Evolutionary conservation across 345 rosid genomes (phyloP), one percentile per base, ranked within the genome.

Genomic region (Salix caprea): DNA sequence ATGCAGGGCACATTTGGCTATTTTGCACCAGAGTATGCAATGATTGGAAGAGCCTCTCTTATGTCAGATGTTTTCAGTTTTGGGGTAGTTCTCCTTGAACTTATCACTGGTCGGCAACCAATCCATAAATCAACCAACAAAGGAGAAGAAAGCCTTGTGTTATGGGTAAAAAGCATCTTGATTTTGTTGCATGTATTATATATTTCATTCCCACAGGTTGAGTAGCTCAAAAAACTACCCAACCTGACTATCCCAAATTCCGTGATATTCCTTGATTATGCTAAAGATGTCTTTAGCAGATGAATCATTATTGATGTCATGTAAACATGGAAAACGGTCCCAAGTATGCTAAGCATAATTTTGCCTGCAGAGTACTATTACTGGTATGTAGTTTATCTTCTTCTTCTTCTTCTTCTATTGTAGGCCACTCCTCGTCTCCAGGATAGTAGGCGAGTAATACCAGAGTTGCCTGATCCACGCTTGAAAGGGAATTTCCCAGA

Each of bases 21-120:
- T 84, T 94, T 94, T 87, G 98, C 97, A 12, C 98, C 98, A n/a
- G 97, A 94, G 82, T 96, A 91, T 61, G 99, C 97, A 21, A 93
- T 93, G 73, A 84, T 92, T 65, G 98, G 99, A 84, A 88, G 97
- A 78, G 96, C 99, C 70, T 96, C 98, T 24, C 88, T 84, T 5
- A 96, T 93, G 91, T 92, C 99, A 19, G 99, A 96, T 79, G 99
- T 96, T 77, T 96, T 96, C 80, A 96, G 99, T 83, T 93, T 93
- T 2, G 99, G 99, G 61, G 99, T 96, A 42, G 99, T 96, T 77
- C 89, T 96, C 68, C 93, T 96, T 61, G 98, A 96, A 89, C 92
- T 96, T 74, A 89, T 96, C 76, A 93, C 97, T 1, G 99, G 99
- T 60, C 89, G 90, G 64, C 90, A 89, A 74, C 97, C 99, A 10